phyloP scores from a whole-genome alignment of 1,284 basidiomycete genomes.

The Trametes sp. region DNA sequence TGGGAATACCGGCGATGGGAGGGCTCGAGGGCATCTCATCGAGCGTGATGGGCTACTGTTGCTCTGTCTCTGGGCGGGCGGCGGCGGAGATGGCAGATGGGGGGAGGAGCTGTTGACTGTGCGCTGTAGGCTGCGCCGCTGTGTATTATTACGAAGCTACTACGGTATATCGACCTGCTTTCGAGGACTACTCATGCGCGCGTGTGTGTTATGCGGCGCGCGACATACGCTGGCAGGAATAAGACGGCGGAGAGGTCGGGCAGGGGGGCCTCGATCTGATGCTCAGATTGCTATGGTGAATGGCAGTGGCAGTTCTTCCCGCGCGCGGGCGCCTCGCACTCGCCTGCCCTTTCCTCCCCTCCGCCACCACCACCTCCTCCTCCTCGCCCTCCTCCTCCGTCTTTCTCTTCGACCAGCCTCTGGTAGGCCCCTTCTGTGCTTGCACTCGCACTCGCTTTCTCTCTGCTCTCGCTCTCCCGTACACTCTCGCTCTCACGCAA shows the following conservation, averaged over 20 bases:
- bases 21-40: slow-evolving; percentile 3
- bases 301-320: neutral
- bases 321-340: neutral
- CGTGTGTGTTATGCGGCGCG: neutral
- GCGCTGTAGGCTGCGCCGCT: neutral
- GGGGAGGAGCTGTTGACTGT: neutral
- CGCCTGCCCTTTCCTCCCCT: slow-evolving; percentile 8
- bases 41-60: neutral
- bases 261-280: slow-evolving; percentile 14
- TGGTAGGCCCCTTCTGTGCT: slow-evolving; percentile 26
- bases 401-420: slow-evolving; percentile 24
- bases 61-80: neutral
- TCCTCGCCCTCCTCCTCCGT: slow-evolving; percentile 12
- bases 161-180: slow-evolving; percentile 10
- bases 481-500: slow-evolving; percentile 8
- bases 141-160: slow-evolving; percentile 19
- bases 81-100: slow-evolving; percentile 1
- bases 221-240: neutral
- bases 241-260: neutral
- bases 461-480: slow-evolving; percentile 9
- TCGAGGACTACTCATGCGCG: neutral
- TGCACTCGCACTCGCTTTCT: slow-evolving; percentile 12
- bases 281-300: slow-evolving; percentile 28
- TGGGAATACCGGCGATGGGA: neutral
- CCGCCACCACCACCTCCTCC: no score